Conservation (phyloP, 164 flowering plant species). For the Magnolia changhungtana region DNA sequence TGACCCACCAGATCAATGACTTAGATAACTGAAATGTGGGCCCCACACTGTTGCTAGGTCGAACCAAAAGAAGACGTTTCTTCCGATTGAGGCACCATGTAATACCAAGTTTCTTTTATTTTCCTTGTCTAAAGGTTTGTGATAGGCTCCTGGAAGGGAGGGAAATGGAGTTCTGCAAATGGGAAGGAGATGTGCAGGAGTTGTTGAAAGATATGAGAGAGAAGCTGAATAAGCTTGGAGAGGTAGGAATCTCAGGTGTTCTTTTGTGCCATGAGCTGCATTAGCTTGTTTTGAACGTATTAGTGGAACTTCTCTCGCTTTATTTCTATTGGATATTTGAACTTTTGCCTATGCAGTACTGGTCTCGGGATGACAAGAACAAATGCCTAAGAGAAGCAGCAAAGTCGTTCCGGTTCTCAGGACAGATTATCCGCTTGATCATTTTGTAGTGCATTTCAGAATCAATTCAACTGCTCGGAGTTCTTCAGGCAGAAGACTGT, state of each 20-base stretch:
- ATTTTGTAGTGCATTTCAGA: slow-evolving; percentile 32
- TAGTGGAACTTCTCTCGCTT: background rate
- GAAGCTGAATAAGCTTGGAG: slow-evolving; percentile 81
- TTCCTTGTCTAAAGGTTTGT: slow-evolving; percentile 46
- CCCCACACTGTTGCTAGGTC: background rate
- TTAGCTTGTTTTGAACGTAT: background rate
- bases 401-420: slow-evolving; percentile 66
- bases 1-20: too few relatives aligned
- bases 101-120: background rate
- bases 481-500: background rate
- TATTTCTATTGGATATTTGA: background rate
- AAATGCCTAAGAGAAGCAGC: slow-evolving; percentile 80
- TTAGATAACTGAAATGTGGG: too few relatives aligned
- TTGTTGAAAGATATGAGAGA: slow-evolving; percentile 61
- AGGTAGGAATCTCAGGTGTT: slow-evolving; percentile 39
- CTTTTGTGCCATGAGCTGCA: background rate
- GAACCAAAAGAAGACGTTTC: background rate
- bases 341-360: slow-evolving; percentile 47
- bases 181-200: slow-evolving; percentile 70
- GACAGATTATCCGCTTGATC: slow-evolving; percentile 81
- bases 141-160: slow-evolving; percentile 59
- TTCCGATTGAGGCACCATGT: background rate
- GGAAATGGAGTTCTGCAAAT: slow-evolving; percentile 68
- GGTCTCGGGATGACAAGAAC: slow-evolving; percentile 79
- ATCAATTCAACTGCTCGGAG: background rate